Evolutionary conservation across 2,329 filamentous ascomycete species (phyloP).

Genomic region (Huntiella moniliformis): DNA sequence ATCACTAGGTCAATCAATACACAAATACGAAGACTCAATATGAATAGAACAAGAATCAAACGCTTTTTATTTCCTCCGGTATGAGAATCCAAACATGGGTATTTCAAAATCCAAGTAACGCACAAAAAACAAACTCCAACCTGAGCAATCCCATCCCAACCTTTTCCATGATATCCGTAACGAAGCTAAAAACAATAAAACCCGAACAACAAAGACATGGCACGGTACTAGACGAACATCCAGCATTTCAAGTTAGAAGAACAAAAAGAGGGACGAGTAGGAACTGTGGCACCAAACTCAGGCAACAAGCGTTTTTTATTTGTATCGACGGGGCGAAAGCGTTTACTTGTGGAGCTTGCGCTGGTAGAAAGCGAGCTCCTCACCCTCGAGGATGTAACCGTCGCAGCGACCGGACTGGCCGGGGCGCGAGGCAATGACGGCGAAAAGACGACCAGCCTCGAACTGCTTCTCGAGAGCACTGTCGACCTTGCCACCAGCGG

Average conservation of each 20-base stretch:
- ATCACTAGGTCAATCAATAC: too few relatives aligned
- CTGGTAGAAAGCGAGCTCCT: constrained; percentile 99
- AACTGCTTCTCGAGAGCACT: constrained; percentile 89
- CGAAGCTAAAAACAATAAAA: too few relatives aligned
- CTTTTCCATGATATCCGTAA: too few relatives aligned
- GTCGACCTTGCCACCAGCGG: constrained; percentile 83
- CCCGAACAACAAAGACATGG: too few relatives aligned
- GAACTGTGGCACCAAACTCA: constrained; percentile 3
- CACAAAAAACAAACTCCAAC: too few relatives aligned
- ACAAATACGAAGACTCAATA: not conserved
- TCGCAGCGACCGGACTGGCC: constrained; percentile 94
- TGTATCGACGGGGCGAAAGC: constrained; percentile 11
- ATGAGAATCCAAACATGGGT: too few relatives aligned
- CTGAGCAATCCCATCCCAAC: too few relatives aligned
- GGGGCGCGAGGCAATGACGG: constrained; percentile 78
- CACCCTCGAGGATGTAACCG: constrained; percentile 96
- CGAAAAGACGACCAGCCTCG: constrained; percentile 94
- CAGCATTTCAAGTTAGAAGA: too few relatives aligned
- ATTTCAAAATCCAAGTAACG: too few relatives aligned
- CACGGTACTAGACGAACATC: too few relatives aligned
- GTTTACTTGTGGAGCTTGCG: constrained; percentile 95
- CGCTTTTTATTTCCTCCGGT: not conserved
- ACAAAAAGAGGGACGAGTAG: constrained; percentile 1
- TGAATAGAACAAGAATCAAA: constrained; percentile 5
- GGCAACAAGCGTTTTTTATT: constrained; percentile 12